A percentile compares a stretch with the other conserved stretches of the same genome.
Conservation (phyloP, 148 eudicot species). For the Mesembryanthemum crystallinum region DNA sequence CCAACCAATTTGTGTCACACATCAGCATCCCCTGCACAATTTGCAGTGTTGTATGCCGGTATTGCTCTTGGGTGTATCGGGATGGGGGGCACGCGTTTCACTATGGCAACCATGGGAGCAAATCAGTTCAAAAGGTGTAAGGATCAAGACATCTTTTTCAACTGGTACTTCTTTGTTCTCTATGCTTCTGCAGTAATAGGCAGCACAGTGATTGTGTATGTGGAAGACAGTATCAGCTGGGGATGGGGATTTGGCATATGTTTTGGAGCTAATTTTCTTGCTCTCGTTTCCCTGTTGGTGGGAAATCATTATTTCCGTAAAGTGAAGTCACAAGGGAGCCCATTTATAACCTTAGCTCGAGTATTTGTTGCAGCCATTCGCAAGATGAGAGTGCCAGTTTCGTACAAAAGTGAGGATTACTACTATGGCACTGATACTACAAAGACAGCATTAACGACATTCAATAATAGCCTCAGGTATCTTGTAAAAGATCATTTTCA, state of each 20-base stretch:
- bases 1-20: background rate
- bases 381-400: background rate
- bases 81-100: background rate
- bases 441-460: background rate
- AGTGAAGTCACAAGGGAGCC: background rate
- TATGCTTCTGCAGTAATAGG: constrained; percentile 32
- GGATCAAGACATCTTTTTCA: constrained; percentile 39
- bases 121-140: constrained; percentile 10
- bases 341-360: background rate
- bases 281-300: background rate
- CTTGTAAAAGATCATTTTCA: too few species aligned
- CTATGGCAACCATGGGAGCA: background rate
- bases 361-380: background rate
- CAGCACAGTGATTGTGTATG: constrained; percentile 36
- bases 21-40: background rate
- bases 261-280: background rate
- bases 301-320: background rate
- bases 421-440: background rate
- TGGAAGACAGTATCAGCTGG: constrained; percentile 31
- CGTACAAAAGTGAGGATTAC: background rate
- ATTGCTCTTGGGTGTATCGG: background rate
- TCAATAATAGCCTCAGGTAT: background rate
- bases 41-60: background rate
- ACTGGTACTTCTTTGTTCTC: constrained; percentile 41
- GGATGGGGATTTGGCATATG: background rate